Base-by-base conservation (phyloP, 495 filamentous ascomycete species). In the Aspergillus hancockii region DNA sequence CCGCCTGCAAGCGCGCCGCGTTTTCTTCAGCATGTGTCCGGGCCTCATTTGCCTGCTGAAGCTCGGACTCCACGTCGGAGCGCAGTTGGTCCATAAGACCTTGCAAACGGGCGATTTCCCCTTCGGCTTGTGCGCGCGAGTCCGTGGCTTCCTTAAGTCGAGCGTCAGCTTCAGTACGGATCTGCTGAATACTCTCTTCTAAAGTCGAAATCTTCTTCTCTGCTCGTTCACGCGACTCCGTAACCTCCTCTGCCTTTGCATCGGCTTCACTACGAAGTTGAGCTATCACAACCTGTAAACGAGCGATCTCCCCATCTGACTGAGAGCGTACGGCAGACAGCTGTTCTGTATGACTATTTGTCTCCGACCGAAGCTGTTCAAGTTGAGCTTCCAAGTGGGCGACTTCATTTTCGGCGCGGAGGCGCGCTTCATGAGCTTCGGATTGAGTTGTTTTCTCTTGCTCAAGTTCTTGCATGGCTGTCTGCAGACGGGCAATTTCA, bases 1-100 rank as follows among this genome's bases (percentile, higher is more conserved):
- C 91, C 12, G 79, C 74, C 51, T 76, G 76, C 41, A 77, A 58
- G 85, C 87, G 78, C 71, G 81, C 60, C 54, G 72, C 63, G 70
- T 82, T 71, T 75, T 76, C 60, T 71, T 80, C 75, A 14, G 75
- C 73, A 21, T 67, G 61, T 3, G 61, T 66, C 47, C 72, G 63
- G 5, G 53, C 68, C 43, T 67, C 62, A 23, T 57, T 61, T 25
- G 70, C 68, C 59, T 75, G 67, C 23, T 61, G 62, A 18, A 75
- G 31, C 43, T 62, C 63, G 19, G 62, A 57, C 41, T 74, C 67
- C 9, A 70, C 57, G 28, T 67, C 62, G 3, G 18, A 58, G 7
- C 70, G 66, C 22, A 64, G 54, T 55, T 65, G 63, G 1, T 66
- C 61, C 40, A 71, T 59, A 9, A 59, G 60, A 12, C 56, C 60